These are phyloP conservation scores for Tricholoma matsutake DNA, from an alignment of 768 basidiomycete genomes.

Conservation along the genomic window DNA sequence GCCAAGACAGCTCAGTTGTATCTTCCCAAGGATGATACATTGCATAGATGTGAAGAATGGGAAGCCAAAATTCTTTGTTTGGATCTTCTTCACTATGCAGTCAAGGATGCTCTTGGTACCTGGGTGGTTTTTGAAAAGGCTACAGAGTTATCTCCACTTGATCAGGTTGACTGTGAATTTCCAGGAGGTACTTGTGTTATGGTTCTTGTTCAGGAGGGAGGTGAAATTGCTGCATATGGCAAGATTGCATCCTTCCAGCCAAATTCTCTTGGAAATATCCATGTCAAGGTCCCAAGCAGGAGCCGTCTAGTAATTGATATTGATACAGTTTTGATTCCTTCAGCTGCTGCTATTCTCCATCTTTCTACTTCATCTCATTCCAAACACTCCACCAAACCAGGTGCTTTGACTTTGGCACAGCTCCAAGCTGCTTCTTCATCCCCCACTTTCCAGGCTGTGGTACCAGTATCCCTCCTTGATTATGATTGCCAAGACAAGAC, in stretches of 20 bases:
- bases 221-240: conserved; percentile 9
- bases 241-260: conserved; percentile 7
- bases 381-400: conserved; percentile 1
- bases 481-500: background rate
- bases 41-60: conserved; percentile 17
- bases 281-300: conserved; percentile 7
- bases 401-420: conserved; percentile 4
- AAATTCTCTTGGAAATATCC: conserved; percentile 1
- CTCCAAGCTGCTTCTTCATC: background rate
- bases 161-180: background rate
- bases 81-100: conserved; percentile 3
- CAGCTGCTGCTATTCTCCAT: conserved; percentile 11
- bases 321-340: conserved; percentile 6
- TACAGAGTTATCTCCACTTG: background rate
- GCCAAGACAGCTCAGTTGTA: conserved; percentile 3
- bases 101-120: background rate
- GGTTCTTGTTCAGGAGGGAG: conserved; percentile 16
- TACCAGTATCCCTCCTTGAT: background rate
- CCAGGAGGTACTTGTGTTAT: conserved; percentile 12
- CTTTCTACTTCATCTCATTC: background rate
- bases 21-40: conserved; percentile 4
- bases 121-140: background rate
- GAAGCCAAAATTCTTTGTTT: conserved; percentile 8
- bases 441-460: background rate
- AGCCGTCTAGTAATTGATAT: conserved; percentile 13